Evolutionary conservation across 176 grass and related monocot genomes (phyloP), one percentile per base, ranked within the genome.

Genomic region (Zea luxurians): DNA sequence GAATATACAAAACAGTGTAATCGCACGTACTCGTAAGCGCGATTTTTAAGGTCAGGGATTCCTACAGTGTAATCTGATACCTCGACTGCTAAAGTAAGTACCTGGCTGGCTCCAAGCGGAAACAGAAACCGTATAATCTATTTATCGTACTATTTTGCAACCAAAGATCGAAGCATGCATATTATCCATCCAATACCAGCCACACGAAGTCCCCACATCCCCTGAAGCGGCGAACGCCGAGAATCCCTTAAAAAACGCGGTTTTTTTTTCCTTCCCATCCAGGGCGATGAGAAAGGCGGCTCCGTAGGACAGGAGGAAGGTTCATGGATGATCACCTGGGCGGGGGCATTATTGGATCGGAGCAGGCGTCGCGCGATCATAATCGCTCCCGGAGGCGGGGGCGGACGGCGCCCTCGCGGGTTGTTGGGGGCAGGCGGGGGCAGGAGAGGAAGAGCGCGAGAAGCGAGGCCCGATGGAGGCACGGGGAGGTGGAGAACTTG

Each of bases 281-380:
- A 57, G 37, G 37, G 16, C 13, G 16, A 57, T 12, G 50, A 58
- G 4, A 54, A 27, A 7, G 11, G 4, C 5, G 27, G 27, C 27
- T 27, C 27, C 27, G 27, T 27, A 27, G 1, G 43, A 45, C 43
- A 20, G 27, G 27, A 27, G 27, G 12, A 3, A 13, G 73, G 2
- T 6, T 5, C 9, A 48, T 18, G 55, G 27, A 35, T 16, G n/a
- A n/a, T 75, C 41, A 76, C 73, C 73, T 76, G 55, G 40, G 73
- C 18, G 73, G 73, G 47, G 57, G 57, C 40, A 27, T 27, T 27
- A 62, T 61, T 62, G 7, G 73, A 47, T 47, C 73, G 73, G 73
- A 76, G 73, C 41, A 76, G 41, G 58, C 55, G 73, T 0, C 41
- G 73, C 57, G 73, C 73, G 10, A 76, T 61, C 73, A 66, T 66